These are phyloP conservation scores for Podochytrium sp. DNA, from an alignment of 192 early-diverging fungal genomes.

Conservation along the genomic window DNA sequence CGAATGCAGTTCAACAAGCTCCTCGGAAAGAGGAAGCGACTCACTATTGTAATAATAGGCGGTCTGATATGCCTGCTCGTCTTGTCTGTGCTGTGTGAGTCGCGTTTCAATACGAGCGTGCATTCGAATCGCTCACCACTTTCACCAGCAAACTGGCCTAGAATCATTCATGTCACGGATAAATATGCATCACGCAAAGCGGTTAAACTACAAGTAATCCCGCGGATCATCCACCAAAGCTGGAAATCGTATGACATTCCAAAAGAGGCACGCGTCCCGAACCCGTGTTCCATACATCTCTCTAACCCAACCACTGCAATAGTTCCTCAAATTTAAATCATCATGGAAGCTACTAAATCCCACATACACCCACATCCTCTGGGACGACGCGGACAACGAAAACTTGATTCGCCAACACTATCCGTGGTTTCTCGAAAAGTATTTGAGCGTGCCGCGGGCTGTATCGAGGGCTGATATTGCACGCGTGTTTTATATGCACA, in stretches of 20 bases:
- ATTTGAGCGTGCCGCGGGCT: constrained; percentile 19
- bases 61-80: too few species aligned
- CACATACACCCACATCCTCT: constrained; percentile 21
- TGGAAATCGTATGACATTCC: constrained; percentile 11
- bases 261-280: too few species aligned
- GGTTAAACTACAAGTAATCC: background rate
- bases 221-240: background rate
- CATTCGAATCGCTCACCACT: too few species aligned
- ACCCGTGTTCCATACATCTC: background rate
- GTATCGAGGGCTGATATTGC: constrained; percentile 41
- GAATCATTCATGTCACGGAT: too few species aligned
- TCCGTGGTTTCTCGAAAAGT: constrained; percentile 43
- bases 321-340: constrained; percentile 1
- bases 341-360: constrained; percentile 15
- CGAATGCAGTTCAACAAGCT: too few species aligned
- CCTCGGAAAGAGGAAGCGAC: too few species aligned
- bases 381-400: constrained; percentile 39
- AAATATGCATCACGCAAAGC: background rate
- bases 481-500: constrained; percentile 44
- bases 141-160: too few species aligned
- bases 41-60: too few species aligned
- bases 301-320: background rate
- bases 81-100: too few species aligned
- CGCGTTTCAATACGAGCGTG: too few species aligned
- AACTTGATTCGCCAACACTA: constrained; percentile 33